Conservation (phyloP, 148 eudicot species). For the Cornus kousa region DNA sequence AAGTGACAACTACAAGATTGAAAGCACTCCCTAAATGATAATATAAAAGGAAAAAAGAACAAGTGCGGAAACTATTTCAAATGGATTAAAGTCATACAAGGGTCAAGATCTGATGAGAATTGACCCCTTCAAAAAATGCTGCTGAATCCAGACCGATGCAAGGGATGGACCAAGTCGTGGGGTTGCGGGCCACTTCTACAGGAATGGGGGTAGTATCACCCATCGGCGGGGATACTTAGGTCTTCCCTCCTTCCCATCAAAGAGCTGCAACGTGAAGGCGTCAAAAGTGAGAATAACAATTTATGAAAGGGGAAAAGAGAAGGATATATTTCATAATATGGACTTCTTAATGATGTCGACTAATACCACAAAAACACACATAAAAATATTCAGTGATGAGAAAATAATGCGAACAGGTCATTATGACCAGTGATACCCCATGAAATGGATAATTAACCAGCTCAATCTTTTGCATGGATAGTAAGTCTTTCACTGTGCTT, state of each 20-base stretch:
- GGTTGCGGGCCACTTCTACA: slow-evolving; percentile 32
- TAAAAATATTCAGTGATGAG: background rate
- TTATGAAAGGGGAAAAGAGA: slow-evolving; percentile 1
- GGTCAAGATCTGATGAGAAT: background rate
- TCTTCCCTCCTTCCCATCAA: slow-evolving; percentile 92
- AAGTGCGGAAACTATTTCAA: slow-evolving; percentile 1
- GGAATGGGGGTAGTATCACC: slow-evolving; percentile 95
- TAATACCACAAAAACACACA: background rate
- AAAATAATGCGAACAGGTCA: background rate
- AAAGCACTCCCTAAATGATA: background rate
- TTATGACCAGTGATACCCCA: background rate
- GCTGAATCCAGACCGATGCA: background rate
- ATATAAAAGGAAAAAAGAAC: background rate
- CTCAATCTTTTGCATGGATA: background rate
- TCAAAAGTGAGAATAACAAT: slow-evolving; percentile 2
- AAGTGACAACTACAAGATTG: slow-evolving; percentile 2
- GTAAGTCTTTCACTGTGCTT: background rate
- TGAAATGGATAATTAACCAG: background rate
- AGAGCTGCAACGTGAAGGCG: slow-evolving; percentile 53
- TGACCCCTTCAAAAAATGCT: background rate
- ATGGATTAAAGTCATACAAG: too few species aligned
- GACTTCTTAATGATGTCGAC: background rate
- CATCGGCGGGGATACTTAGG: slow-evolving; percentile 96
- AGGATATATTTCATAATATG: background rate
- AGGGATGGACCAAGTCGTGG: background rate